Conservation (phyloP, 2,329 filamentous ascomycete genomes). For the Exutisphaerella laricina region DNA sequence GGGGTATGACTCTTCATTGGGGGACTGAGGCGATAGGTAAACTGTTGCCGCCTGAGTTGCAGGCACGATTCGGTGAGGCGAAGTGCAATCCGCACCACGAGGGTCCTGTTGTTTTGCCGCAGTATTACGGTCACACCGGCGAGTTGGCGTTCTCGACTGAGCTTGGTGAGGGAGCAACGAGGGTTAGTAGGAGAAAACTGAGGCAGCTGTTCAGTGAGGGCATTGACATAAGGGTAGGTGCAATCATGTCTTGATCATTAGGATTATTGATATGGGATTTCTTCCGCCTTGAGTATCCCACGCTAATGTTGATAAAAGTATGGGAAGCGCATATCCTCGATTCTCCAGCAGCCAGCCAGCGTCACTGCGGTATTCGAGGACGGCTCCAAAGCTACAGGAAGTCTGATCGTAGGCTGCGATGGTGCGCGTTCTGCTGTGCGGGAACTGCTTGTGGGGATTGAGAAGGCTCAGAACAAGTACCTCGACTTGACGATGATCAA, state of each 20-base stretch:
- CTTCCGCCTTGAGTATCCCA: neutral
- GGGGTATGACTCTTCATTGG: constrained; percentile 20
- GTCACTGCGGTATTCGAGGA: constrained; percentile 18
- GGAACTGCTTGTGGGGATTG: constrained; percentile 10
- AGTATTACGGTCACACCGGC: constrained; percentile 15
- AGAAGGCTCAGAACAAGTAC: constrained; percentile 4
- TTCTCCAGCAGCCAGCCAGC: constrained; percentile 3
- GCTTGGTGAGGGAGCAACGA: constrained; percentile 7
- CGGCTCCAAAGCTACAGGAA: constrained; percentile 8
- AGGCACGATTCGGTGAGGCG: constrained; percentile 10
- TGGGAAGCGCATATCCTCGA: constrained; percentile 10
- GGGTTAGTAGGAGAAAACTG: constrained; percentile 15
- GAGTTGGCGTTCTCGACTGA: constrained; percentile 12
- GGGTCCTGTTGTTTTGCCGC: constrained; percentile 2
- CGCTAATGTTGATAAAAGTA: constrained; percentile 7
- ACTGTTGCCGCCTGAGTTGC: constrained; percentile 12
- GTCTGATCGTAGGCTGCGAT: constrained; percentile 17
- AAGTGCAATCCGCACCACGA: constrained; percentile 7
- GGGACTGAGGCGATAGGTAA: constrained; percentile 6
- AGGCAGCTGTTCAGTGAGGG: constrained; percentile 17
- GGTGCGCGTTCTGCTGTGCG: constrained; percentile 15
- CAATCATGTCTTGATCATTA: neutral
- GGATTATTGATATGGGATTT: neutral
- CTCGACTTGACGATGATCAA: constrained; percentile 15
- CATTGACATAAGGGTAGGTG: constrained; percentile 15